Evolutionary conservation across 768 basidiomycete species (phyloP).

Genomic region (Daedaleopsis nitida): DNA sequence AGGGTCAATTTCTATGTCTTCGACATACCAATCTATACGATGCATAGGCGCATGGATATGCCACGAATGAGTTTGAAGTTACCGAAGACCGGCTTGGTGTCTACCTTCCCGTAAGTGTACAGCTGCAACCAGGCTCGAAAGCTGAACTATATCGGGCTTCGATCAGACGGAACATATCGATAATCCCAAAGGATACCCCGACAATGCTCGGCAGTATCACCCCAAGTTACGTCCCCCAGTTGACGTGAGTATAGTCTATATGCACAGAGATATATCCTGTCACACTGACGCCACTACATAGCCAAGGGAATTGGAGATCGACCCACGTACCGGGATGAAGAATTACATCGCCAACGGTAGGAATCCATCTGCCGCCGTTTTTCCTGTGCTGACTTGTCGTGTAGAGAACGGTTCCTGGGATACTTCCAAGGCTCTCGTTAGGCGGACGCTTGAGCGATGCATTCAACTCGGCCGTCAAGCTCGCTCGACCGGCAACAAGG

Average conservation of each 20-base stretch:
- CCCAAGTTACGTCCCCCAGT: conserved; percentile 80
- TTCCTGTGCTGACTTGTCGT: neutral
- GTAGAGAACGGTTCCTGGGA: conserved; percentile 80
- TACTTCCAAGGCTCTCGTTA: conserved; percentile 78
- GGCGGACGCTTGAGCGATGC: conserved; percentile 73
- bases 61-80: conserved; percentile 84
- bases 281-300: conserved; percentile 25
- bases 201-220: conserved; percentile 81
- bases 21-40: neutral
- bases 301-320: conserved; percentile 84
- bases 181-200: conserved; percentile 89
- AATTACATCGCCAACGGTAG: conserved; percentile 88
- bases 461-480: conserved; percentile 76
- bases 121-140: neutral
- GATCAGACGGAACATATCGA: conserved; percentile 82
- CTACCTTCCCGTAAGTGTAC: conserved; percentile 72
- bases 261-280: neutral
- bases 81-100: conserved; percentile 79
- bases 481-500: conserved; percentile 55
- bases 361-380: neutral
- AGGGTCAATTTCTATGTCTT: neutral
- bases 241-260: conserved; percentile 46
- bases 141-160: neutral
- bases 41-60: conserved; percentile 73
- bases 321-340: conserved; percentile 89